A percentile compares a stretch with the other conserved stretches of the same genome.
Conservation (phyloP, 208 protist genomes). For the Zelonia costaricensis region DNA sequence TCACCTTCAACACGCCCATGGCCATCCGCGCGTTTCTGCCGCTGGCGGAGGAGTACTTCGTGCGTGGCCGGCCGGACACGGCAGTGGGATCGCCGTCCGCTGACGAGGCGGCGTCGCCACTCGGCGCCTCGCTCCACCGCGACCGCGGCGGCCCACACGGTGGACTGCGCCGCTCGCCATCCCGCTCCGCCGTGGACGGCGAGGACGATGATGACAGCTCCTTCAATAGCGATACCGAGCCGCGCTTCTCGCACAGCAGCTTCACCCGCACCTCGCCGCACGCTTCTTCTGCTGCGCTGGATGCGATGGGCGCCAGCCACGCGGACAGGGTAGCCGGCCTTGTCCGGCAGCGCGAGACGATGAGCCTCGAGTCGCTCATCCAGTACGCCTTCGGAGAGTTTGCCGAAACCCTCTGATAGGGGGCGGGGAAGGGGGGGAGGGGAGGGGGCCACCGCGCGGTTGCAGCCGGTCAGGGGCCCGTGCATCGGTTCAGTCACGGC, state of each 20-base stretch:
- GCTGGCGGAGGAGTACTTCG: constrained; percentile 38
- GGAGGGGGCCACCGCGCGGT: no score
- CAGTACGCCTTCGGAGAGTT: constrained; percentile 29
- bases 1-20: constrained; percentile 66
- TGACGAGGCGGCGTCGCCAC: not conserved
- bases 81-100: not conserved
- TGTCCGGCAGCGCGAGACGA: constrained; percentile 5
- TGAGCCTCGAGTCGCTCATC: constrained; percentile 25
- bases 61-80: not conserved
- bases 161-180: not conserved
- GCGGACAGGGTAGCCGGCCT: not conserved
- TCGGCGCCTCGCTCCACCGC: no score
- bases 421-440: not conserved
- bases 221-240: constrained; percentile 1
- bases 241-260: constrained; percentile 5
- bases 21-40: constrained; percentile 77
- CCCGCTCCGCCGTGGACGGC: not conserved
- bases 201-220: constrained; percentile 10
- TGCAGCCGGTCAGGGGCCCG: no score
- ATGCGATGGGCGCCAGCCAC: not conserved
- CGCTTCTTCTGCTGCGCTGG: not conserved
- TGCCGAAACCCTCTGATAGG: constrained; percentile 16
- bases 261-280: not conserved
- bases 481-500: no score
- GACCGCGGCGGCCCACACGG: not conserved